Evolutionary conservation across 805 yeast species (phyloP).

Genomic region (Myxozyma monticola): DNA sequence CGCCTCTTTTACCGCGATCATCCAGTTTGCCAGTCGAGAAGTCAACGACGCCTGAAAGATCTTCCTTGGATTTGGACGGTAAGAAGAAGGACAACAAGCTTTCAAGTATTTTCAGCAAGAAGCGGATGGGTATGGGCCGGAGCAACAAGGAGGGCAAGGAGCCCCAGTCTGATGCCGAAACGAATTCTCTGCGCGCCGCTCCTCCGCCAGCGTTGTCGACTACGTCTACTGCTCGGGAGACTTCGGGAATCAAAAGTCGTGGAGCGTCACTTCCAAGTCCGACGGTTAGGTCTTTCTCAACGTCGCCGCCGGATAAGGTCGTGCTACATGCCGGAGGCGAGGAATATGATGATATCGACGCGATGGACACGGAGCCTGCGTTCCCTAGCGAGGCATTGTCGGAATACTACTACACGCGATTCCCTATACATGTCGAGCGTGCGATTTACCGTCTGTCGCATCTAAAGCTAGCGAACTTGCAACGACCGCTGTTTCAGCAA

Average conservation of each 20-base stretch:
- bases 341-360: neutral
- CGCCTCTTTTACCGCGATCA: neutral
- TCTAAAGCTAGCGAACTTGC: constrained; percentile 89
- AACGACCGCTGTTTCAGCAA: constrained; percentile 86
- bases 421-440: constrained; percentile 93
- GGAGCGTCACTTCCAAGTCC: too few species aligned
- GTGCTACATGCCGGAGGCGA: neutral
- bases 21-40: neutral
- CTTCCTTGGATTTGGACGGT: constrained; percentile 1
- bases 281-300: too few species aligned
- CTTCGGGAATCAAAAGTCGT: neutral
- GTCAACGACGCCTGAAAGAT: neutral
- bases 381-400: neutral
- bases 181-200: too few species aligned
- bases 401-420: constrained; percentile 46
- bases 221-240: neutral
- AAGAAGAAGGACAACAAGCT: constrained; percentile 6
- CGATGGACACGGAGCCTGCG: neutral
- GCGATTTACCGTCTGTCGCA: constrained; percentile 93
- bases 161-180: too few species aligned
- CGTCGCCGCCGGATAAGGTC: neutral
- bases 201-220: too few species aligned
- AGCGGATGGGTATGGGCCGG: neutral
- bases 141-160: too few species aligned
- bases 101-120: constrained; percentile 5